Evolutionary conservation across 1,284 basidiomycete genomes (phyloP).

Genomic region (Prillingera fragicola): DNA sequence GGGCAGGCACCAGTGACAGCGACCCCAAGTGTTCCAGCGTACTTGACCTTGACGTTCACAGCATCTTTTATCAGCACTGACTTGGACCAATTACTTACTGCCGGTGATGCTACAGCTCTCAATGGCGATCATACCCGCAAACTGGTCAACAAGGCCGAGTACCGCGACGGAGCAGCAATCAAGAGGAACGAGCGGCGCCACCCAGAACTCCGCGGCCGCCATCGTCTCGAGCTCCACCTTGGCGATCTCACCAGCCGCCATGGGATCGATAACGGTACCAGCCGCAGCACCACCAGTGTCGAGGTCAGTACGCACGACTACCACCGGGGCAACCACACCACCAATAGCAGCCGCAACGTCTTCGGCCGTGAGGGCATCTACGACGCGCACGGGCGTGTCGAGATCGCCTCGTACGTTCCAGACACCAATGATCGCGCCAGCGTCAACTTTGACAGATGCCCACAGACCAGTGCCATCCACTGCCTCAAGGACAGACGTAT

Average conservation of each 20-base stretch:
- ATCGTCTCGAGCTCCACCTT: neutral
- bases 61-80: no score
- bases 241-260: no score
- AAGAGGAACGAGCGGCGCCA: neutral
- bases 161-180: slow-evolving; percentile 11
- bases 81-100: neutral
- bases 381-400: neutral
- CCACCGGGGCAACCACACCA: no score
- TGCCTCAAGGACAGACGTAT: slow-evolving; percentile 2
- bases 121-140: slow-evolving; percentile 20
- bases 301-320: no score
- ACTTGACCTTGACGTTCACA: no score
- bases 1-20: no score
- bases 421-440: slow-evolving; percentile 1
- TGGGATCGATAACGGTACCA: no score
- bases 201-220: slow-evolving; percentile 1
- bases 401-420: slow-evolving; percentile 6
- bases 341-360: slow-evolving; percentile 10
- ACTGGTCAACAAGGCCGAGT: slow-evolving; percentile 28
- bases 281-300: no score
- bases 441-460: neutral
- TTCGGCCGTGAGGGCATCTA: slow-evolving; percentile 1
- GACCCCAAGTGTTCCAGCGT: no score
- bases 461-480: slow-evolving; percentile 8
- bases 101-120: neutral